These are phyloP conservation scores for Cercospora sp. DNA, from an alignment of 2,329 filamentous ascomycete genomes.

Conservation along the genomic window DNA sequence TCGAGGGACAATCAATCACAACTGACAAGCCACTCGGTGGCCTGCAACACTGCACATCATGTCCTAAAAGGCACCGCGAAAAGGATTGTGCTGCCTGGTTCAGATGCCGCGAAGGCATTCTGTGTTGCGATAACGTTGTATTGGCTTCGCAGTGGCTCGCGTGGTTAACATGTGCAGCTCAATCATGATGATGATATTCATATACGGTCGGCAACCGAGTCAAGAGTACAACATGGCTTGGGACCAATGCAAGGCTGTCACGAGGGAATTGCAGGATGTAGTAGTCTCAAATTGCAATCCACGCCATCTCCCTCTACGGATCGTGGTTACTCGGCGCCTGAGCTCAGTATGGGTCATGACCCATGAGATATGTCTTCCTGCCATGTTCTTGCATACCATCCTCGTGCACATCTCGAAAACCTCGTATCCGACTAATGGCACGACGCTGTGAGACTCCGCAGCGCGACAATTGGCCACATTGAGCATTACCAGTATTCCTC, in stretches of 20 bases:
- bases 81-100: not conserved
- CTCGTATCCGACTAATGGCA: no score
- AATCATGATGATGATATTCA: not conserved
- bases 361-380: no score
- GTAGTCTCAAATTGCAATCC: no score
- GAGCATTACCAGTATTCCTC: not conserved
- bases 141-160: not conserved
- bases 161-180: not conserved
- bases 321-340: no score
- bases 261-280: no score
- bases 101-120: not conserved
- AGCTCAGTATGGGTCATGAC: no score
- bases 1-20: not conserved
- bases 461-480: no score
- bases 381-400: no score
- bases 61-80: not conserved
- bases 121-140: not conserved
- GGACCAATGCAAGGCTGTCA: not conserved
- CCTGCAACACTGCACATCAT: not conserved
- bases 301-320: no score
- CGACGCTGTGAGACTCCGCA: no score
- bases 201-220: not conserved
- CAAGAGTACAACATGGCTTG: not conserved
- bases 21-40: not conserved
- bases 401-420: no score